Percentiles rank a stretch among this genome's conserved stretches.
These are phyloP conservation scores for Paramecium primaurelia DNA, from an alignment of 73 alveolate species.

Conservation along the genomic window DNA sequence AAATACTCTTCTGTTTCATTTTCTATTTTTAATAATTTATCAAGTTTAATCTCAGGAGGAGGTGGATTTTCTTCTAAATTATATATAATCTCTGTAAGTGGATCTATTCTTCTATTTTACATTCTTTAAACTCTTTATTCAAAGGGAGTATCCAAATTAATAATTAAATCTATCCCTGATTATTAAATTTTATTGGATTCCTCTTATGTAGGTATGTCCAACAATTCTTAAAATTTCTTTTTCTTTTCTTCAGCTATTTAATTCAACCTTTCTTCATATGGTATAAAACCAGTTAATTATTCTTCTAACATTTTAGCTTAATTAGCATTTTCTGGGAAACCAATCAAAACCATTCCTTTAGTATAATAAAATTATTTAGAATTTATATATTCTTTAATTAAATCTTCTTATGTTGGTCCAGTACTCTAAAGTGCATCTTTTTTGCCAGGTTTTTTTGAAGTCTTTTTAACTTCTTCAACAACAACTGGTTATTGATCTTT, in stretches of 20 bases:
- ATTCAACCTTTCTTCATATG: background rate
- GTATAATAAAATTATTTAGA: conserved; percentile 33
- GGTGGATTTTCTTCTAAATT: conserved; percentile 45
- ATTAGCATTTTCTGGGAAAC: background rate
- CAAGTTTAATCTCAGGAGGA: conserved; percentile 12
- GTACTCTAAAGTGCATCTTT: background rate
- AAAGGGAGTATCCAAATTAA: background rate
- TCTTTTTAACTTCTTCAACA: conserved; percentile 14
- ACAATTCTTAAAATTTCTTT: background rate
- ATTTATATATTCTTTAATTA: conserved; percentile 13
- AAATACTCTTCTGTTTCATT: conserved; percentile 26
- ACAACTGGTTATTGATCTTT: background rate
- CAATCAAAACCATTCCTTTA: conserved; percentile 35
- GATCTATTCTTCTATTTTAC: conserved; percentile 28
- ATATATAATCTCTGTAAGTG: background rate
- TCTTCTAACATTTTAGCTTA: conserved; percentile 22
- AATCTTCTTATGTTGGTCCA: conserved; percentile 27
- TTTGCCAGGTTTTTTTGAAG: conserved; percentile 7
- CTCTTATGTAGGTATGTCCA: background rate
- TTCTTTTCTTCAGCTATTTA: background rate
- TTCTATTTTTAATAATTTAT: conserved; percentile 2
- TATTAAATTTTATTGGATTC: background rate
- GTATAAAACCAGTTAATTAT: background rate
- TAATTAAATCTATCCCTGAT: conserved; percentile 26
- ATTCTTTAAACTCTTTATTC: background rate